Conservation (phyloP, 169 alveolate species). For the Eimeria falciformis region DNA sequence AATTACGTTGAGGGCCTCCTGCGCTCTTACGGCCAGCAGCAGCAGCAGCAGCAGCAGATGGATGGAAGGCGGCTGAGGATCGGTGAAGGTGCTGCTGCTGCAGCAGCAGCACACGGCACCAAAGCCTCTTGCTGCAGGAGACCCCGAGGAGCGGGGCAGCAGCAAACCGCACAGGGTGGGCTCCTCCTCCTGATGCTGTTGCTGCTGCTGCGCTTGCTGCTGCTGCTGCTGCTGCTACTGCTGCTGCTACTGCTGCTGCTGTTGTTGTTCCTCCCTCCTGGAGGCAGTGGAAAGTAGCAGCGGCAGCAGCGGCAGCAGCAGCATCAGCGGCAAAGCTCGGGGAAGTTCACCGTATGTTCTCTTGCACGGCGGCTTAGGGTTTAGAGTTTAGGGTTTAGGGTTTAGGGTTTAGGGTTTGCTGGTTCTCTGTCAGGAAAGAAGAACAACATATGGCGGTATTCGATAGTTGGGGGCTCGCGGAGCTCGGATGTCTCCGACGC, state of each 20-base stretch:
- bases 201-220: no score
- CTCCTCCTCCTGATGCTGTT: not conserved
- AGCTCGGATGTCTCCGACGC: conserved; percentile 29
- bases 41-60: conserved; percentile 62
- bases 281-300: not conserved
- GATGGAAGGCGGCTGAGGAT: conserved; percentile 38
- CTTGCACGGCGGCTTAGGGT: not conserved
- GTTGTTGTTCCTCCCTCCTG: not conserved
- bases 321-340: not conserved
- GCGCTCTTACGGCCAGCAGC: conserved; percentile 47
- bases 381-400: no score
- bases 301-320: no score
- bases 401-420: no score
- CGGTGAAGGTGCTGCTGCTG: conserved; percentile 32
- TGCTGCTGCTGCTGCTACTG: no score
- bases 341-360: not conserved
- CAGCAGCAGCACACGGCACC: conserved; percentile 29
- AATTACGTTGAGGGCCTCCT: conserved; percentile 60
- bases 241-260: not conserved
- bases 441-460: conserved; percentile 77
- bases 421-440: conserved; percentile 49
- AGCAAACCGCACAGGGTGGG: conserved; percentile 40
- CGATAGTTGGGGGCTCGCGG: conserved; percentile 51
- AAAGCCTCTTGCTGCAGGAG: conserved; percentile 60
- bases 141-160: conserved; percentile 43